Percentiles rank a stretch among this genome's conserved stretches.
Conservation (phyloP, 2,329 filamentous ascomycete species). For the Aspergillus felis region DNA sequence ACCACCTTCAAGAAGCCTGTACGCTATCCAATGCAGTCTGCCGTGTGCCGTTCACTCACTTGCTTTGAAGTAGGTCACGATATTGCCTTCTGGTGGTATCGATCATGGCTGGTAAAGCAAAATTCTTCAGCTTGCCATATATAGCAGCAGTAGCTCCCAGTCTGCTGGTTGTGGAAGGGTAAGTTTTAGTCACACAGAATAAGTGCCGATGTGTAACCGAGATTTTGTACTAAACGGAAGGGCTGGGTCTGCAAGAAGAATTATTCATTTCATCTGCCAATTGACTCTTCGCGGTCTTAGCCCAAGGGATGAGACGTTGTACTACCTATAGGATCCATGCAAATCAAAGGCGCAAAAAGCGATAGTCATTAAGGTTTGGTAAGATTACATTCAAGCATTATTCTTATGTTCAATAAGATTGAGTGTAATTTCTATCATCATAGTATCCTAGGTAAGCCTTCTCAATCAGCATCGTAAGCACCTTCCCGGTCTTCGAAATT, state of each 20-base stretch:
- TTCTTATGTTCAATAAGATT: background rate
- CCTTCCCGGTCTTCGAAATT: conserved; percentile 71
- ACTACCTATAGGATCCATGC: background rate
- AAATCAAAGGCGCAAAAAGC: background rate
- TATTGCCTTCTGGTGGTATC: background rate
- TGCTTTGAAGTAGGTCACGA: background rate
- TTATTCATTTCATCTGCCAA: background rate
- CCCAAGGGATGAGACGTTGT: background rate
- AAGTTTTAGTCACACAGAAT: background rate
- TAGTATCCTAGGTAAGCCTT: background rate
- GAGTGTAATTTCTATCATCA: background rate
- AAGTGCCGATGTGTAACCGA: too few relatives aligned
- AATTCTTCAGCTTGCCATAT: background rate
- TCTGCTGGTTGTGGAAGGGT: background rate
- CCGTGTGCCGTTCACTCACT: too few relatives aligned
- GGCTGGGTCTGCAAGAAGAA: background rate
- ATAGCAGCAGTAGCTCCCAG: background rate
- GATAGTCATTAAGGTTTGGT: background rate
- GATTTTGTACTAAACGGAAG: too few relatives aligned
- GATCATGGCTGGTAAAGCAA: background rate
- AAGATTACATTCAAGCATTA: background rate
- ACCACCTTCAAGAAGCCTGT: too few relatives aligned
- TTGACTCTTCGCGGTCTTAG: background rate
- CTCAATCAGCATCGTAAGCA: conserved; percentile 48
- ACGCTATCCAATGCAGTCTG: too few relatives aligned